Evolutionary conservation across 2,329 filamentous ascomycete species (phyloP), one percentile per base, ranked within the genome.

Genomic region (Harringtonia aguacate): DNA sequence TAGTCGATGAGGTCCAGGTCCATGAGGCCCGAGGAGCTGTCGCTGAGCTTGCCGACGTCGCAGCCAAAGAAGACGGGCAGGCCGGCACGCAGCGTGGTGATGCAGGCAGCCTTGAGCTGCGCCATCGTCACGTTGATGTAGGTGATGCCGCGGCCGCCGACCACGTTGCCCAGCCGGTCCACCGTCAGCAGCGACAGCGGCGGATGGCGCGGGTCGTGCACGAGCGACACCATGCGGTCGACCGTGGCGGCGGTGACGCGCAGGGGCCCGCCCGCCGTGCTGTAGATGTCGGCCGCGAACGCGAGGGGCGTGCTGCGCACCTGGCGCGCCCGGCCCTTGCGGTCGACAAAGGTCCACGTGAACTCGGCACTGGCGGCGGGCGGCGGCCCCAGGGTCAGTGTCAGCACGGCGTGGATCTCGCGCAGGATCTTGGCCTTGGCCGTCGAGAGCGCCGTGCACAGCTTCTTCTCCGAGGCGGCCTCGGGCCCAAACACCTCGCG

Each of bases 31-130:
- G 72, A 70, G 2, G 54, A 54, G 0, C 65, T 67, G 57, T 89
- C 81, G 45, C 77, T 84, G 61, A 83, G 89, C 60, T 94, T 85
- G 49, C 86, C 87, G 0, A 94, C 87, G 55, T 95, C 88, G 41
- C 77, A 84, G 45, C 88, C 88, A 58, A 95, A 94, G 72, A 94
- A 94, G 41, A 94, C 76, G 10, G 88, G 87, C 6, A 86, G 65
- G 2, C 86, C 86, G 12, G 80, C 79, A 56, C 78, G 75, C 39
- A 94, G 75, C 85, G 88, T 92, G 27, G 75, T 69, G 39, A 94
- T 77, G 53, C 81, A 84, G 0, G 83, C 79, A 1, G 66, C 58
- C 62, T 94, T 94, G 52, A 94, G 79, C 0, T 75, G 67, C 2
- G 61, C 50, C 70, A 88, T 88, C 47, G 81, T 72, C 15, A 92